Evolutionary conservation across 2,329 filamentous ascomycete species (phyloP).

Genomic region (Botrytis porri): DNA sequence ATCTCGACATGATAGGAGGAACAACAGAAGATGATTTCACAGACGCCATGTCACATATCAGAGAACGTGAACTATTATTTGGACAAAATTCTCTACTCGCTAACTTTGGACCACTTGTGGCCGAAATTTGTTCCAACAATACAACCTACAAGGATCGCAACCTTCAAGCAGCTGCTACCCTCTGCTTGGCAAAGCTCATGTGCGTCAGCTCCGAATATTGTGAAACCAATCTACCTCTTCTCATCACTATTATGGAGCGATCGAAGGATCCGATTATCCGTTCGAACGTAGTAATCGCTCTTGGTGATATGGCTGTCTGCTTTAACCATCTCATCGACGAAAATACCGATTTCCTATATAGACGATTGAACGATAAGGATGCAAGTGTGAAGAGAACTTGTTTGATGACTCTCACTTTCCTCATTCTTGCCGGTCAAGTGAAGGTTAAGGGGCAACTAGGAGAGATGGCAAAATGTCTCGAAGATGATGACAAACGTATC

Average conservation of each 20-base stretch:
- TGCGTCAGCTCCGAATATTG: constrained; percentile 97
- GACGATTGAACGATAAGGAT: constrained; percentile 84
- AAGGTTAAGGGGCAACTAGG: constrained; percentile 98
- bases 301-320: constrained; percentile 98
- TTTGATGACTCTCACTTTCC: constrained; percentile 95
- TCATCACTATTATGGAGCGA: constrained; percentile 97
- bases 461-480: constrained; percentile 98
- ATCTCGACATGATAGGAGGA: constrained; percentile 93
- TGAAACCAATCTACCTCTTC: constrained; percentile 83
- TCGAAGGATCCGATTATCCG: constrained; percentile 89
- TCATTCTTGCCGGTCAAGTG: constrained; percentile 95
- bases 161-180: constrained; percentile 86
- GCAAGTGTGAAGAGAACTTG: constrained; percentile 93
- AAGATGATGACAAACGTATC: constrained; percentile 92
- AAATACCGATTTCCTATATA: constrained; percentile 97
- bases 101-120: constrained; percentile 85
- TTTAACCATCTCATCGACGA: constrained; percentile 99
- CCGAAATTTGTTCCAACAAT: constrained; percentile 93
- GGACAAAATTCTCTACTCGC: constrained; percentile 81
- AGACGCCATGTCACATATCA: constrained; percentile 79
- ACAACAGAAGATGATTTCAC: constrained; percentile 94
- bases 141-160: constrained; percentile 86
- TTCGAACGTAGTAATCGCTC: constrained; percentile 92
- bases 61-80: constrained; percentile 80
- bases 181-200: constrained; percentile 98